Evolutionary conservation across 352 stramenopile genomes (phyloP), one percentile per base, ranked within the genome.

Genomic region (Pythium brassicae): DNA sequence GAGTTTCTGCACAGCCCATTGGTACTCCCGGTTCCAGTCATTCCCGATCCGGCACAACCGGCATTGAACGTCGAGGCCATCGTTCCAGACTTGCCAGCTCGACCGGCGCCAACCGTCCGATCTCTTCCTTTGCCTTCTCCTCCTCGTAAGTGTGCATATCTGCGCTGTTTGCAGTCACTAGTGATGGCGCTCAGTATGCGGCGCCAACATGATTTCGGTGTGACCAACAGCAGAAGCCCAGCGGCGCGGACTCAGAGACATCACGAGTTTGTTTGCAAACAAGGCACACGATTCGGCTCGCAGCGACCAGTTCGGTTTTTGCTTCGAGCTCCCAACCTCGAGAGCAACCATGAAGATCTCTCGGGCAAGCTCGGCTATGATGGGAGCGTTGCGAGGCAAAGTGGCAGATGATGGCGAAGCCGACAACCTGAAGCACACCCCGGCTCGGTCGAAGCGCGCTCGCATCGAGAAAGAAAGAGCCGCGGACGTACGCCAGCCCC

Each of bases 1-100:
- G 82, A 92, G 46, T 92, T 92, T 57, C 42, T 90, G 17, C 58
- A 65, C 12, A 92, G 79, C 10, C 82, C 82, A 3, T 19, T 55
- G 2, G 70, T 86, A 5, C 43, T 59, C 1, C 1, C 35, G 2
- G 43, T 17, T 4, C 15, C 57, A 34, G 32, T 37, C 32, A 37
- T 37, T 37, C 14, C 32, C 32, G 32, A 37, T 37, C 32, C 14
- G 32, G 9, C 32, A 11, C 9, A 37, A 7, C 32, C 32, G 14
- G 15, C 23, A 25, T 8, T 15, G 27, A 34, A 22, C 6, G 11
- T 26, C 32, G 34, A 55, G 15, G 39, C 25, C 1, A 29, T 55
- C 25, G 10, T 51, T 9, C 20, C 26, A 15, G 37, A 61, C 23
- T 61, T 47, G 2, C 37, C 55, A 15, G 6, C 3, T 19, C 35